Evolutionary conservation across 768 basidiomycete genomes (phyloP), one percentile per base, ranked within the genome.

Genomic region (Lactarius pseudohatsudake): DNA sequence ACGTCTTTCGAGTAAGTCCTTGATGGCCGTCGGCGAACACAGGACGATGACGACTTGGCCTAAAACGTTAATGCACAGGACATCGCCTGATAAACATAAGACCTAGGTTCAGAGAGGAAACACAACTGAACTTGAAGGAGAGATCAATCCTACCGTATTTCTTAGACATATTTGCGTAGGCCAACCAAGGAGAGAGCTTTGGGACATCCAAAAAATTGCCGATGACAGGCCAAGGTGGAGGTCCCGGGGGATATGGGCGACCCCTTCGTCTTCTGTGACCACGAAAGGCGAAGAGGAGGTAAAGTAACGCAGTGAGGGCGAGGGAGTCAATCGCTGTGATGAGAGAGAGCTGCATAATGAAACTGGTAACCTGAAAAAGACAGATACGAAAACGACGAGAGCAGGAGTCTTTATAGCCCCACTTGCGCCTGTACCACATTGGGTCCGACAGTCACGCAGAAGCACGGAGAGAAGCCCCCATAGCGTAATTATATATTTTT

Each of bases 181-280:
- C 40, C 0, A 22, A 22, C 62, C 62, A 64, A 22, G 62, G 34
- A 11, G 36, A 26, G 9, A 26, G 28, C 16, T 36, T 55, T 9
- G 62, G 62, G 26, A 64, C 32, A 26, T 64, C 54, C 13, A 57
- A 11, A 3, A 63, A n/a, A 40, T 63, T 71, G 6, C 62, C 62
- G 3, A 63, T 28, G 36, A 63, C 4, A 28, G 34, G 50, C 22
- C 47, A 47, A 30, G 45, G 7, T 20, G 18, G 28, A 18, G 61
- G 61, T 9, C 61, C 61, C 6, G 47, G 47, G 26, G 61, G 41
- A 36, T 18, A 32, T 2, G 61, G 61, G 43, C 26, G 61, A 30
- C 55, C 56, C 13, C 32, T 9, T 34, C 56, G 56, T 32, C 32
- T 57, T 57, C 56, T 57, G 56, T 57, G 11, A 16, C 34, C 56